phyloP scores from a whole-genome alignment of 2,329 filamentous ascomycete species.

The Ophiostoma perfectum region DNA sequence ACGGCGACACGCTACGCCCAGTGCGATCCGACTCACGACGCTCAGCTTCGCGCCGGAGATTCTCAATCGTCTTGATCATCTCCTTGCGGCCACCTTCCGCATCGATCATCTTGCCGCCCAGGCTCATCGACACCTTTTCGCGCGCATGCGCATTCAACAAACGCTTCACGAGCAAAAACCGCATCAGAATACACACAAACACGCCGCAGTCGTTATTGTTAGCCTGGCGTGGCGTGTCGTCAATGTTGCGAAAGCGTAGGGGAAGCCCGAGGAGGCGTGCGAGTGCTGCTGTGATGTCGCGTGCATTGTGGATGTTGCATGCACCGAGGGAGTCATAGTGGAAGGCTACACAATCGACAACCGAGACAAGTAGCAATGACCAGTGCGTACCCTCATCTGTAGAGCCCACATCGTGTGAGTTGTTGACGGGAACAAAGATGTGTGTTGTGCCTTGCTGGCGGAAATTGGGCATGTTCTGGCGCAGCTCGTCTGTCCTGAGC shows the following conservation, averaged over 20 bases:
- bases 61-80: constrained; percentile 86
- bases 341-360: constrained; percentile 86
- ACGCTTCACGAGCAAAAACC: constrained; percentile 80
- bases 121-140: constrained; percentile 91
- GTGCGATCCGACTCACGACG: constrained; percentile 43
- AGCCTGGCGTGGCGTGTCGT: constrained; percentile 83
- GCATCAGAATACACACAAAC: constrained; percentile 93
- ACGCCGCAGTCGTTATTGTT: constrained; percentile 93
- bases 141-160: constrained; percentile 72
- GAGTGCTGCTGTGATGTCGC: constrained; percentile 63
- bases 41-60: constrained; percentile 79
- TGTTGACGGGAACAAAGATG: constrained; percentile 93
- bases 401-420: constrained; percentile 66
- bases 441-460: constrained; percentile 63
- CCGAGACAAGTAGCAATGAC: constrained; percentile 84
- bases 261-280: constrained; percentile 59
- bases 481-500: constrained; percentile 27
- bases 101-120: constrained; percentile 79
- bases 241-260: constrained; percentile 71
- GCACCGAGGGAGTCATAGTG: constrained; percentile 88
- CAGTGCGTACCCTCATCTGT: constrained; percentile 93
- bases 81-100: constrained; percentile 76
- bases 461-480: constrained; percentile 64
- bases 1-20: constrained; percentile 39
- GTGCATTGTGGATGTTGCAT: constrained; percentile 70